These are phyloP conservation scores for Vitis hybrid DNA, from an alignment of 177 flowering plant genomes.

Conservation along the genomic window DNA sequence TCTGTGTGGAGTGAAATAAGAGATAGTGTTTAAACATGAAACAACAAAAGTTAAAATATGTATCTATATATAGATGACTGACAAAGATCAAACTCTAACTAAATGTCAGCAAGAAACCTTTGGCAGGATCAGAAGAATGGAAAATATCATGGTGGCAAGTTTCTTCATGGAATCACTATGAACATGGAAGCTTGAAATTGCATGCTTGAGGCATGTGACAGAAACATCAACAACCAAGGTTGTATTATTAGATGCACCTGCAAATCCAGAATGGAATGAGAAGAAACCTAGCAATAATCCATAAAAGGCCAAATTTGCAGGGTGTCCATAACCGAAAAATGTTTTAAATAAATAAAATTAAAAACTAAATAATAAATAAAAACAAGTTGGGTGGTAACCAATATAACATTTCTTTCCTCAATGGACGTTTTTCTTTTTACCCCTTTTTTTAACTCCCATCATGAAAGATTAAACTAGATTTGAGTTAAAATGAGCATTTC, in stretches of 20 bases:
- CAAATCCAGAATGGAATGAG: conserved; percentile 3
- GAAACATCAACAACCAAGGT: conserved; percentile 56
- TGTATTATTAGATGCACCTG: conserved; percentile 42
- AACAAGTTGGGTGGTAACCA: too few relatives aligned
- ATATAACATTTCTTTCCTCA: too few relatives aligned
- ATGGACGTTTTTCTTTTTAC: too few relatives aligned
- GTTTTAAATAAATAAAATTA: too few relatives aligned
- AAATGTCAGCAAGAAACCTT: conserved; percentile 42
- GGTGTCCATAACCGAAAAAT: too few relatives aligned
- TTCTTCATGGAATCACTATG: conserved; percentile 28
- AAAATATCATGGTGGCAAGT: conserved; percentile 63
- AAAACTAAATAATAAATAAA: too few relatives aligned
- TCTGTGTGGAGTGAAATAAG: conserved; percentile 34
- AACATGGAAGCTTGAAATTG: conserved; percentile 29
- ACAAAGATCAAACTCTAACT: neutral
- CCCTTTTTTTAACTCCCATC: too few relatives aligned
- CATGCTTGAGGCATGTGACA: conserved; percentile 47
- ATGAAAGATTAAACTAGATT: too few relatives aligned
- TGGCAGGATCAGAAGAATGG: conserved; percentile 64
- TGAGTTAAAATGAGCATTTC: too few relatives aligned
- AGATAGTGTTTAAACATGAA: neutral
- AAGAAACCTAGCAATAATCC: neutral
- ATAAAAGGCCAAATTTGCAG: too few relatives aligned
- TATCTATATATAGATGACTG: neutral
- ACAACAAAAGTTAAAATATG: neutral